Conservation (phyloP, 495 filamentous ascomycete species). For the Melanomma pulvis-pyrius region DNA sequence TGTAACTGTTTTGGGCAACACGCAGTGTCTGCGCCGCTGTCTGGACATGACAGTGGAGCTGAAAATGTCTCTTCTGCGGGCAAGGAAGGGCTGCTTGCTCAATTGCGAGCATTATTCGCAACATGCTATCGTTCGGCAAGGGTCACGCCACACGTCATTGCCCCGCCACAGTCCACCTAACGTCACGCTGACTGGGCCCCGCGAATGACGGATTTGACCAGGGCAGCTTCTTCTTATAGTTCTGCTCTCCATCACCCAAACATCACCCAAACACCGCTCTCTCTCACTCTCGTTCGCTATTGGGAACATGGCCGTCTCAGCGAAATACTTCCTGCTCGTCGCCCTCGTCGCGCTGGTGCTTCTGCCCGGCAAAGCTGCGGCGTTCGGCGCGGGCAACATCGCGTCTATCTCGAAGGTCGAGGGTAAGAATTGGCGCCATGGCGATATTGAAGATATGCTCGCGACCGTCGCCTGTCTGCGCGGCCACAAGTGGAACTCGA, state of each 20-base stretch:
- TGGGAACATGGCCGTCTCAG: slow-evolving; percentile 23
- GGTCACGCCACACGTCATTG: background rate
- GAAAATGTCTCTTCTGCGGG: background rate
- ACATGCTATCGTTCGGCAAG: background rate
- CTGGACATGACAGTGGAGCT: background rate
- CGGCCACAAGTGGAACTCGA: slow-evolving; percentile 92
- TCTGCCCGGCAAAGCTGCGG: slow-evolving; percentile 64
- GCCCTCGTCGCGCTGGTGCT: slow-evolving; percentile 54
- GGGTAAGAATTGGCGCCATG: slow-evolving; percentile 92
- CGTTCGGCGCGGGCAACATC: slow-evolving; percentile 96
- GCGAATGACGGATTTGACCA: slow-evolving; percentile 12
- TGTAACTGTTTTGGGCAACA: background rate
- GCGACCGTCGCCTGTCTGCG: slow-evolving; percentile 84
- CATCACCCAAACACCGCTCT: slow-evolving; percentile 6
- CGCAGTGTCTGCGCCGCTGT: background rate
- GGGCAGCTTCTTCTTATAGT: background rate
- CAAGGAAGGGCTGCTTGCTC: background rate
- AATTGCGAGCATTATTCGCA: background rate
- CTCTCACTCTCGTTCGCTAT: background rate
- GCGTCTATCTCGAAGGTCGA: slow-evolving; percentile 92
- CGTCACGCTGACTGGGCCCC: too few species aligned
- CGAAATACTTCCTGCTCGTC: slow-evolving; percentile 38
- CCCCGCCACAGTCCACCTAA: slow-evolving; percentile 7
- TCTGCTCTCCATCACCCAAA: slow-evolving; percentile 1
- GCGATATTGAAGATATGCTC: slow-evolving; percentile 88